A percentile compares a stretch with the other conserved stretches of the same genome.
These are phyloP conservation scores for Aspergillus incahuasiensis DNA, from an alignment of 495 filamentous ascomycete genomes.

Conservation along the genomic window DNA sequence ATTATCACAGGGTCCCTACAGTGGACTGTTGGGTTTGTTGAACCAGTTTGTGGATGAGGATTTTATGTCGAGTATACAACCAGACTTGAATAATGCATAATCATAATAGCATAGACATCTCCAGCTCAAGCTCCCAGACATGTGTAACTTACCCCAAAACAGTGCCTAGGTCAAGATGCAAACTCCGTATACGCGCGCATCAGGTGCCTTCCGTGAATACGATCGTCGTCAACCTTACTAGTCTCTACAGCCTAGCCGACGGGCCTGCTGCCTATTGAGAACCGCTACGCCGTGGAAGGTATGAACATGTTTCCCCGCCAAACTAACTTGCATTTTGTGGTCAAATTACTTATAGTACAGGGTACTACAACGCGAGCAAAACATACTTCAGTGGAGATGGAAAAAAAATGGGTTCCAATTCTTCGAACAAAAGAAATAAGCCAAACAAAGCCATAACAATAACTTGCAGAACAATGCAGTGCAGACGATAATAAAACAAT, in stretches of 20 bases:
- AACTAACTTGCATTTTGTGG: slow-evolving; percentile 28
- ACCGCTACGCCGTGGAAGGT: neutral
- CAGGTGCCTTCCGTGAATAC: no score
- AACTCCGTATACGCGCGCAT: no score
- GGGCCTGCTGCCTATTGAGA: no score
- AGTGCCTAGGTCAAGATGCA: no score
- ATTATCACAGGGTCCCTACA: slow-evolving; percentile 74
- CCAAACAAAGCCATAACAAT: slow-evolving; percentile 12
- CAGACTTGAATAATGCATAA: no score
- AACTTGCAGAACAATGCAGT: slow-evolving; percentile 13
- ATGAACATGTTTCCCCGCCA: slow-evolving; percentile 26
- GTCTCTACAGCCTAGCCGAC: no score
- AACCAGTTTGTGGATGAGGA: slow-evolving; percentile 41
- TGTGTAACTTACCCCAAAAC: no score
- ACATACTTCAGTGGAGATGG: slow-evolving; percentile 14
- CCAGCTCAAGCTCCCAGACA: no score
- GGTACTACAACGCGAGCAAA: slow-evolving; percentile 30
- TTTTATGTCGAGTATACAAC: neutral
- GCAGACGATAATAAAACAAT: neutral
- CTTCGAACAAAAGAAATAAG: slow-evolving; percentile 8
- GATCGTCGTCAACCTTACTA: no score
- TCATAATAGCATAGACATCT: no score
- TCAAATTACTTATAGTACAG: slow-evolving; percentile 47
- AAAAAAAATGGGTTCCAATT: slow-evolving; percentile 5
- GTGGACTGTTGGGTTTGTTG: slow-evolving; percentile 65